Conservation (phyloP, 257 asterid species). For the Fraxinus americana region DNA sequence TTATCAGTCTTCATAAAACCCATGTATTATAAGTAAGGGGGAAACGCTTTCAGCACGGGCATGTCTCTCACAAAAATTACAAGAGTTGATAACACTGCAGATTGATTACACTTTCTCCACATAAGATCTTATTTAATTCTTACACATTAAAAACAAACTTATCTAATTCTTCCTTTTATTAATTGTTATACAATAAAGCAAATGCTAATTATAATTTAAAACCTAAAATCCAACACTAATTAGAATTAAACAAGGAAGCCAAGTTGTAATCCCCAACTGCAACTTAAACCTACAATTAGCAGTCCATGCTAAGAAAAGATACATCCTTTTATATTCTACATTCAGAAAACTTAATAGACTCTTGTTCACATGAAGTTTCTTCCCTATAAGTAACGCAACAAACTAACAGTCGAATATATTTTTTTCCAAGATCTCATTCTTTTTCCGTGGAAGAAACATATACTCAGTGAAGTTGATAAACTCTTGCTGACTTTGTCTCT, state of each 20-base stretch:
- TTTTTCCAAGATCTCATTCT: neutral
- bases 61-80: constrained; percentile 2
- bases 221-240: neutral
- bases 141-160: neutral
- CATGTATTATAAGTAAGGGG: no score
- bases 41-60: no score
- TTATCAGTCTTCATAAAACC: constrained; percentile 11
- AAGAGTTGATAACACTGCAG: neutral
- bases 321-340: neutral
- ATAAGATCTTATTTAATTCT: neutral
- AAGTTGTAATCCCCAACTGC: constrained; percentile 1
- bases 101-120: neutral
- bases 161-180: neutral
- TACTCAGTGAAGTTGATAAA: neutral
- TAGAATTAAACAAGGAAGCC: constrained; percentile 3
- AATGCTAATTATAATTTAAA: neutral
- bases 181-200: neutral
- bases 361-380: neutral
- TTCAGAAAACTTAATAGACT: neutral
- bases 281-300: neutral
- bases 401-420: neutral
- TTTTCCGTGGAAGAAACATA: neutral
- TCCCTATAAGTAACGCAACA: constrained; percentile 8
- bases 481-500: neutral
- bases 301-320: neutral